Percentiles rank a stretch among this genome's conserved stretches.
Conservation (phyloP, 2,329 filamentous ascomycete species). For the Arthroderma uncinatum region DNA sequence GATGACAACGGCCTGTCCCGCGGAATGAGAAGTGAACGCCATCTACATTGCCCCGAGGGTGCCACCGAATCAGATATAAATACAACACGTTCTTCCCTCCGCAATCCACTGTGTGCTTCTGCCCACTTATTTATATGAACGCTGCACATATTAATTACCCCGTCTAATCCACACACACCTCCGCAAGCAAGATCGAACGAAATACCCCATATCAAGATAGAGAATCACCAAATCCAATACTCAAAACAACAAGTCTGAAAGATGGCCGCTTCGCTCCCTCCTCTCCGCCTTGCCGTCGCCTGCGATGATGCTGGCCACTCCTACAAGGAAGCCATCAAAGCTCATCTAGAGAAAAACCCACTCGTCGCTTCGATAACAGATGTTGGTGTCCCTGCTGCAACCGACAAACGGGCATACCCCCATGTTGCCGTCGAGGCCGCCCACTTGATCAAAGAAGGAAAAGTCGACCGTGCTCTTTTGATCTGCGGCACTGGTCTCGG, state of each 20-base stretch:
- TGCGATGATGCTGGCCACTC: slow-evolving; percentile 61
- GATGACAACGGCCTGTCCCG: neutral
- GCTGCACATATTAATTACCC: slow-evolving; percentile 10
- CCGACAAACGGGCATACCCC: slow-evolving; percentile 72
- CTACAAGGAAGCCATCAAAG: slow-evolving; percentile 70
- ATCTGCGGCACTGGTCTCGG: slow-evolving; percentile 82
- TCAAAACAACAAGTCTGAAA: neutral
- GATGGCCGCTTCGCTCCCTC: slow-evolving; percentile 14
- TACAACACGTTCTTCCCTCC: neutral
- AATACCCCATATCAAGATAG: neutral
- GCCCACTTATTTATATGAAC: neutral
- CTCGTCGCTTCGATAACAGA: slow-evolving; percentile 60
- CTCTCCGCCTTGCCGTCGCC: slow-evolving; percentile 51
- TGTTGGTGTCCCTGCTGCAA: slow-evolving; percentile 55
- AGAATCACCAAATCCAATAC: neutral
- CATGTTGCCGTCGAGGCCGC: slow-evolving; percentile 66
- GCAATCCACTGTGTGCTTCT: neutral
- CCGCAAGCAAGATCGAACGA: neutral
- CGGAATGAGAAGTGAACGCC: neutral
- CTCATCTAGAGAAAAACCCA: slow-evolving; percentile 55
- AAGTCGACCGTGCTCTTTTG: slow-evolving; percentile 63
- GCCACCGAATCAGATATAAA: neutral
- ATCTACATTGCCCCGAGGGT: neutral
- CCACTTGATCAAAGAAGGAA: slow-evolving; percentile 38
- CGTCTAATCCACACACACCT: slow-evolving; percentile 9